phyloP scores from a whole-genome alignment of 768 basidiomycete species.

The Leccinum arenicola region DNA sequence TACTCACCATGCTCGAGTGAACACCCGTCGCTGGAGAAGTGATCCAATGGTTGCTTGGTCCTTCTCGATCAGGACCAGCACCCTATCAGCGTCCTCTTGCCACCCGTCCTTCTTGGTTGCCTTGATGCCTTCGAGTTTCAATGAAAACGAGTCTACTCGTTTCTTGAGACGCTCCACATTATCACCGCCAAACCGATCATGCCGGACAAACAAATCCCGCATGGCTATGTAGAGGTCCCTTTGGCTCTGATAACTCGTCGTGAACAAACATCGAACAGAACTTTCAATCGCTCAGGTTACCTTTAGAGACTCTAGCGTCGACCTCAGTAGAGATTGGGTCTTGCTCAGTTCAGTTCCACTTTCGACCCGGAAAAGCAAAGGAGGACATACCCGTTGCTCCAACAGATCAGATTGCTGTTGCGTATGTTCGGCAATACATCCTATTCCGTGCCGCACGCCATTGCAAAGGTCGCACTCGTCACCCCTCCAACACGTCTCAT shows the following conservation, averaged over 20 bases:
- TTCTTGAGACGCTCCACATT: conserved; percentile 86
- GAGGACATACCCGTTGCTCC: conserved; percentile 61
- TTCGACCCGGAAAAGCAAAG: neutral
- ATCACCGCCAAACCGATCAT: conserved; percentile 86
- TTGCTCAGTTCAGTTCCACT: conserved; percentile 26
- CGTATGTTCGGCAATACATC: conserved; percentile 62
- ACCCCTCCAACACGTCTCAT: conserved; percentile 79
- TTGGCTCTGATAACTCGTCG: conserved; percentile 48
- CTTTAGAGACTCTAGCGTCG: conserved; percentile 76
- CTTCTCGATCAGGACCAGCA: conserved; percentile 70
- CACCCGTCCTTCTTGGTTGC: conserved; percentile 74
- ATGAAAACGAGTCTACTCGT: conserved; percentile 71
- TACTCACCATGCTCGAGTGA: conserved; percentile 80
- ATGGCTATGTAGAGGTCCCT: conserved; percentile 86
- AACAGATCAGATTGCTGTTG: conserved; percentile 72
- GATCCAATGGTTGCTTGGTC: conserved; percentile 81
- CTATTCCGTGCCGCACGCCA: conserved; percentile 72
- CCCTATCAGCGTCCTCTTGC: conserved; percentile 81
- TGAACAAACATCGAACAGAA: conserved; percentile 12
- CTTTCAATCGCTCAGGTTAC: conserved; percentile 33
- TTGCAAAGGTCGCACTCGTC: conserved; percentile 78
- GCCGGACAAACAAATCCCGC: conserved; percentile 81
- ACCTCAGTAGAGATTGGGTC: conserved; percentile 62
- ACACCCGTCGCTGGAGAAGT: conserved; percentile 75
- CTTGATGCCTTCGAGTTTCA: conserved; percentile 75